A percentile compares a stretch with the other conserved stretches of the same genome.
Evolutionary conservation across 1,139 yeast species (phyloP).

Genomic region (Lodderomyces margitis): DNA sequence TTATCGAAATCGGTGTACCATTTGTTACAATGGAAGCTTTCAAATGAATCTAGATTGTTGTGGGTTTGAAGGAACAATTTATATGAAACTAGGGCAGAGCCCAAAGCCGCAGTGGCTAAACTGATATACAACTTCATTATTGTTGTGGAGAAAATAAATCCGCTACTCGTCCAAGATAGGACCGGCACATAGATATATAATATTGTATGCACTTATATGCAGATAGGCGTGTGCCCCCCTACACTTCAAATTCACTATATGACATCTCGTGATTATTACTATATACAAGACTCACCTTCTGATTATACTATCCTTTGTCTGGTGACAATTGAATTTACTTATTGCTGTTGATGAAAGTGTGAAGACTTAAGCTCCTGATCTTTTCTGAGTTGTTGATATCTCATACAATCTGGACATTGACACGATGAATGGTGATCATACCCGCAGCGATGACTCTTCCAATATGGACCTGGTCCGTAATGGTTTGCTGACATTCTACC

Average conservation of each 20-base stretch:
- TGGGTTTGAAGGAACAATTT: background rate
- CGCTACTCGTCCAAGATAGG: no score
- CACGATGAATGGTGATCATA: slow-evolving; percentile 6
- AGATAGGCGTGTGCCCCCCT: background rate
- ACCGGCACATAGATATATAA: no score
- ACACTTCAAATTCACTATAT: background rate
- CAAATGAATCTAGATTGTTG: background rate
- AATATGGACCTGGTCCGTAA: background rate
- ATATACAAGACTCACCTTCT: background rate
- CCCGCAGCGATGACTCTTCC: background rate
- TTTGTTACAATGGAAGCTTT: background rate
- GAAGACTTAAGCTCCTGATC: background rate
- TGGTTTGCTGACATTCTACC: slow-evolving; percentile 6
- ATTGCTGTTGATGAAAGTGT: background rate
- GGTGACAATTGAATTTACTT: no score
- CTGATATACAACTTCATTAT: background rate
- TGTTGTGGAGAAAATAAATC: no score
- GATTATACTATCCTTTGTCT: no score
- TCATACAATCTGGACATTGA: slow-evolving; percentile 10
- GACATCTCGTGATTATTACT: background rate
- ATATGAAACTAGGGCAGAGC: background rate
- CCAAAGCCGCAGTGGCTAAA: background rate
- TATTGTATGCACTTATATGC: background rate
- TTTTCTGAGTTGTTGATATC: background rate
- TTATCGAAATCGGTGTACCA: background rate